phyloP scores from a whole-genome alignment of 2,329 filamentous ascomycete genomes.

The Leptoxyphium fumago region DNA sequence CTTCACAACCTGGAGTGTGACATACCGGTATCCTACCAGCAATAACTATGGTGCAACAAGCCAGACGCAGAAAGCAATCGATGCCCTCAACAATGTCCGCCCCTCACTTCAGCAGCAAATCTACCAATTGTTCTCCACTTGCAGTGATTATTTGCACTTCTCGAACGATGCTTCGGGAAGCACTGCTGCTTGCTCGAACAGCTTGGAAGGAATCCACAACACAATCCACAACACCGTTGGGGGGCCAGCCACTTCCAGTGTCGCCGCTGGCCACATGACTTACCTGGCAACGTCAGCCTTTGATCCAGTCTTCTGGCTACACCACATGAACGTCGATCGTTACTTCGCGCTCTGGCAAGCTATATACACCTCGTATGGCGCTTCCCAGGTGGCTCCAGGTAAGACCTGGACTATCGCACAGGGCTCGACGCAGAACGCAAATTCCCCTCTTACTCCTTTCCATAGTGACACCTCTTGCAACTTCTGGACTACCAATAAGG shows the following conservation, averaged over 20 bases:
- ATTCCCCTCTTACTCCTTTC: conserved; percentile 42
- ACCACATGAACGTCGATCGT: conserved; percentile 21
- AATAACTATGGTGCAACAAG: conserved; percentile 10
- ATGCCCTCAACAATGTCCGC: conserved; percentile 16
- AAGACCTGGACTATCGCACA: conserved; percentile 16
- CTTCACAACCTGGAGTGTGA: conserved; percentile 16
- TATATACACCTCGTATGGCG: conserved; percentile 13
- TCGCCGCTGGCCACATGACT: conserved; percentile 17
- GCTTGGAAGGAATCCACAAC: conserved; percentile 22
- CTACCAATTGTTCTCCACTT: conserved; percentile 19
- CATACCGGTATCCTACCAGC: conserved; percentile 17
- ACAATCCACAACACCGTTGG: conserved; percentile 18
- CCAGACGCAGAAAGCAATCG: conserved; percentile 5
- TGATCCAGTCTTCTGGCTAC: conserved; percentile 21
- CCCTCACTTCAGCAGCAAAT: conserved; percentile 17
- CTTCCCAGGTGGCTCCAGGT: conserved; percentile 11
- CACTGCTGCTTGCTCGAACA: conserved; percentile 16
- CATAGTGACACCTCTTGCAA: conserved; percentile 40
- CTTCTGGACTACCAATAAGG: conserved; percentile 54
- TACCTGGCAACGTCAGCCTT: conserved; percentile 17
- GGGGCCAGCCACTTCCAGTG: conserved; percentile 8
- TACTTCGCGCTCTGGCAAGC: conserved; percentile 19
- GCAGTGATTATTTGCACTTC: conserved; percentile 18
- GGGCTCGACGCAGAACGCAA: conserved; percentile 9
- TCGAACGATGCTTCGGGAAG: conserved; percentile 14